phyloP scores from a whole-genome alignment of 306 rosid species.

The Cyclanthera cordifolia region DNA sequence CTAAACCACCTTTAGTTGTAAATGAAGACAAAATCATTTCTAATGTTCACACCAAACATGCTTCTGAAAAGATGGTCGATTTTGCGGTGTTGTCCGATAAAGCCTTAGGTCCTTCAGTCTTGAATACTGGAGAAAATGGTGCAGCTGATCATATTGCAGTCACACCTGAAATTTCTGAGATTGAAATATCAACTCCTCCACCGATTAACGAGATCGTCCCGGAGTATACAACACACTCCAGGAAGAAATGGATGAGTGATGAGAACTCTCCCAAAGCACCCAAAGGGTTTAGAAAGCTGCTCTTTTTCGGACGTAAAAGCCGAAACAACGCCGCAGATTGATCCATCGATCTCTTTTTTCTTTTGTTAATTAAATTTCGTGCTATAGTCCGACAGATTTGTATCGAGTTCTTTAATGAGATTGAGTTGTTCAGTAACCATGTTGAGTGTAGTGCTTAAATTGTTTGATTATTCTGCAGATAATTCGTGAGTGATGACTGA shows the following conservation, averaged over 20 bases:
- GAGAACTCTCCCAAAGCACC: conserved; percentile 62
- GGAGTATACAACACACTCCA: conserved; percentile 37
- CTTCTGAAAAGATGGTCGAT: conserved; percentile 24
- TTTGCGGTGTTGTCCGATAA: conserved; percentile 30
- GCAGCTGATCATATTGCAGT: conserved; percentile 22
- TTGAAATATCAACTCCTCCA: conserved; percentile 56
- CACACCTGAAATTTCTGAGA: conserved; percentile 34
- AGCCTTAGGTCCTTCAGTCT: conserved; percentile 18
- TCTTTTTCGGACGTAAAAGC: conserved; percentile 68
- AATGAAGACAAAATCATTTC: conserved; percentile 31
- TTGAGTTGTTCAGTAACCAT: conserved; percentile 11
- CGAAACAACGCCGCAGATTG: conserved; percentile 32
- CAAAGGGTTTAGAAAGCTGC: conserved; percentile 83
- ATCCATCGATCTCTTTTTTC: conserved; percentile 7
- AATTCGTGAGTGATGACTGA: conserved; percentile 21
- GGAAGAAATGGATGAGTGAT: conserved; percentile 91
- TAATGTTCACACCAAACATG: conserved; percentile 13
- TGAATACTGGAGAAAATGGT: conserved; percentile 26
- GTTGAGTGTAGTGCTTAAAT: conserved; percentile 17
- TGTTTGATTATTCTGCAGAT: conserved; percentile 24
- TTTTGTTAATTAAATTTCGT: conserved; percentile 14
- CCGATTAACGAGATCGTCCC: conserved; percentile 27
- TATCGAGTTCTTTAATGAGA: conserved; percentile 16
- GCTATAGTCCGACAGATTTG: conserved; percentile 19
- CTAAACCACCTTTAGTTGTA: conserved; percentile 30